A percentile compares a stretch with the other conserved stretches of the same genome.
Evolutionary conservation across 306 rosid species (phyloP).

Genomic region (Quercus alba): DNA sequence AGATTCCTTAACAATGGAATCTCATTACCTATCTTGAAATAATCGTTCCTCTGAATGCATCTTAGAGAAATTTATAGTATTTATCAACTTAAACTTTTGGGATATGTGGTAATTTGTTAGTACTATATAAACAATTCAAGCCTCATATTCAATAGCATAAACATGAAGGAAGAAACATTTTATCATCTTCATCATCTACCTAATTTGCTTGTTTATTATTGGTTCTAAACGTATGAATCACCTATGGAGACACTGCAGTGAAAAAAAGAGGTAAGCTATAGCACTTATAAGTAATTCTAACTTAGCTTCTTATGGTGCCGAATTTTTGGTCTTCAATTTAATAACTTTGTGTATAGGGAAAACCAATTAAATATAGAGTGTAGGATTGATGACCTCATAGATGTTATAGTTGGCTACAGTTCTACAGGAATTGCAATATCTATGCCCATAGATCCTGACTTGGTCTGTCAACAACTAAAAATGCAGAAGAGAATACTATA

Average conservation of each 20-base stretch:
- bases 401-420: background rate
- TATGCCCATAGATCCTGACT: too few species aligned
- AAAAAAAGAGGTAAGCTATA: background rate
- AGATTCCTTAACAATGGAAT: background rate
- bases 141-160: background rate
- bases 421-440: background rate
- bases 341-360: background rate
- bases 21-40: background rate
- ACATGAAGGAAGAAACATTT: background rate
- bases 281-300: background rate
- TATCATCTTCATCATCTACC: background rate
- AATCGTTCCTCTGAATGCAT: background rate
- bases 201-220: background rate
- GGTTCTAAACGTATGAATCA: background rate
- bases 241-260: background rate
- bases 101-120: background rate
- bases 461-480: too few species aligned
- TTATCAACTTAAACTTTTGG: background rate
- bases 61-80: background rate
- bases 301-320: background rate
- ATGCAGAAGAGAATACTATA: too few species aligned
- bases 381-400: background rate
- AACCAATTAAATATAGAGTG: background rate
- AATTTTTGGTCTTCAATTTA: background rate
- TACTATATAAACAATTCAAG: background rate